Evolutionary conservation across 805 yeast species (phyloP), one percentile per base, ranked within the genome.

Genomic region (Starmera quercuum): DNA sequence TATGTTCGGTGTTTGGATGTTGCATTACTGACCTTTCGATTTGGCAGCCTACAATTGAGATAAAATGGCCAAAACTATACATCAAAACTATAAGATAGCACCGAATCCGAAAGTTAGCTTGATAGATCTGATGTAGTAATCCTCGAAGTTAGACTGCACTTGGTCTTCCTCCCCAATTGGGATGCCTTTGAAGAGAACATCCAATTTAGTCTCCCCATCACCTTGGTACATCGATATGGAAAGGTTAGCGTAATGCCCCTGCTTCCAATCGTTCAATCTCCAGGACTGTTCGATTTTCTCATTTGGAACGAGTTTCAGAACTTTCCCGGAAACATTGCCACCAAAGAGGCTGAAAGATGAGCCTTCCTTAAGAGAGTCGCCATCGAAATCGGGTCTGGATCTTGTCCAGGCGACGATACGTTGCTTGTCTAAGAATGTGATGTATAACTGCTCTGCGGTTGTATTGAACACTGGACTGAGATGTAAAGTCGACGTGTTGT

Each of bases 111-210:
- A 92, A 0, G 96, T 82, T 28, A 85, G 54, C 63, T 87, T 92
- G 52, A 92, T 90, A 6, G 95, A 75, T 59, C 81, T 79, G 33
- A 92, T 78, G 55, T 92, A 92, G 60, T 87, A 84, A 40, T 84
- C 86, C 49, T 86, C 85, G 53, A 92, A 90, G 58, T 90, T 92
- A 26, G 68, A 73, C 51, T 78, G 75, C 26, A 84, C 95, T 48
- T 81, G 61, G 49, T 94, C 92, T 53, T 92, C 97, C 55, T 92
- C 94, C 11, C 97, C 99, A 26, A 90, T 68, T 13, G 99, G 99
- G 32, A 92, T 81, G 12, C 97, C 97, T 13, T 75, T 66, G 75
- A 90, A 86, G 29, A 69, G 64, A 14, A 87, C 86, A 39, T 76
- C 75, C 63, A 88, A 66, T 38, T 71, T 76, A 4, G 98, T 92